These are phyloP conservation scores for Cymbopogon citratus DNA, from an alignment of 176 grass and related monocot species.

Conservation along the genomic window DNA sequence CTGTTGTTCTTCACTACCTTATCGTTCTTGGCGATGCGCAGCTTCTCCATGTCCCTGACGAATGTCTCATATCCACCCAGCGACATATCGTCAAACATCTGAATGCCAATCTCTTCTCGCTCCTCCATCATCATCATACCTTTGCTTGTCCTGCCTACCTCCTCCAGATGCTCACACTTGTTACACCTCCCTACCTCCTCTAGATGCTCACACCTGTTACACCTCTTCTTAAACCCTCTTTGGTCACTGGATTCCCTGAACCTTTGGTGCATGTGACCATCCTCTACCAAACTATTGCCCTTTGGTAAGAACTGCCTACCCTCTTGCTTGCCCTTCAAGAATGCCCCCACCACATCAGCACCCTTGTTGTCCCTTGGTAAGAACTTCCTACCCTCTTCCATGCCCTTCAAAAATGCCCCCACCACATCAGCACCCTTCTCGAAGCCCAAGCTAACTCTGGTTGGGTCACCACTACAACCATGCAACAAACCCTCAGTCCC, in stretches of 20 bases:
- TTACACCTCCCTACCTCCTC: background rate
- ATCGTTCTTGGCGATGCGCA: background rate
- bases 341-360: background rate
- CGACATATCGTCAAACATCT: slow-evolving; percentile 43
- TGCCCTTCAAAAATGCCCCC: no score
- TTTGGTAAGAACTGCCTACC: slow-evolving; percentile 47
- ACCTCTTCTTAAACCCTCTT: slow-evolving; percentile 20
- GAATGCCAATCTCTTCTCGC: slow-evolving; percentile 1
- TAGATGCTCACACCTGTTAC: slow-evolving; percentile 5
- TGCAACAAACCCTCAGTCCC: no score
- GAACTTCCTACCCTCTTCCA: no score
- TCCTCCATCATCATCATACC: no score
- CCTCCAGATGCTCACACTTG: no score
- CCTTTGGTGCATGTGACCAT: background rate
- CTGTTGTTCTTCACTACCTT: background rate
- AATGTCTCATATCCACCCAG: background rate
- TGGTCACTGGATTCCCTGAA: background rate
- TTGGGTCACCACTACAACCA: no score
- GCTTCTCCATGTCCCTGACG: background rate
- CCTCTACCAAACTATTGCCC: background rate
- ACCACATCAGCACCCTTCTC: no score
- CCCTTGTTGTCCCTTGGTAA: slow-evolving; percentile 28
- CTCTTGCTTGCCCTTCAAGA: slow-evolving; percentile 46
- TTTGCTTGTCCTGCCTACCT: no score
- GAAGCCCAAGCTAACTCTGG: no score